Evolutionary conservation across 176 grass and related monocot species (phyloP), one percentile per base, ranked within the genome.

Genomic region (Bonia amplexicaulis): DNA sequence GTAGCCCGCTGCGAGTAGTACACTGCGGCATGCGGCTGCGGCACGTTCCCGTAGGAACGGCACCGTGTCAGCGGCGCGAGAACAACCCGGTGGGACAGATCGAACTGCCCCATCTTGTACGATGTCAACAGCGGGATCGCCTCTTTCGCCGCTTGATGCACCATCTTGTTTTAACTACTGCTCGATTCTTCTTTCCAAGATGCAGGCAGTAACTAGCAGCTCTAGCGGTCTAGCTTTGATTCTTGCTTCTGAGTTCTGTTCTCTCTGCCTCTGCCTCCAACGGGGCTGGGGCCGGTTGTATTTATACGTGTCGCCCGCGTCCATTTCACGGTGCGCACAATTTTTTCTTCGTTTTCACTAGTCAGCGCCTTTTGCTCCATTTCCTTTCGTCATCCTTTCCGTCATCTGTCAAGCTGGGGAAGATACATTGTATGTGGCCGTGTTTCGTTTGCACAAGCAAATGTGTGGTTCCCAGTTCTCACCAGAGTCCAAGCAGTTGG

Each of bases 1-100:
- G 62, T 92, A 0, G 82, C 87, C 82, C 82, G 69, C 60, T 92
- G 83, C 12, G 87, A 66, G 82, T 92, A 92, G 90, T 86, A 86
- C 19, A 89, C 5, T 10, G 14, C 73, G 1, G 90, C 90, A 9
- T 31, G 62, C 19, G 77, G 77, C 45, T 52, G 62, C 1, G 45
- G 77, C 45, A 67, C 27, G 62, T 66, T 65, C 16, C 3, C 45
- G 19, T 52, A 80, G 62, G 62, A 80, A 62, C 77, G 61, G 61
- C 44, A 51, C 17, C 61, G 61, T 3, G 61, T 80, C 0, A 79
- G 17, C 17, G 77, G 77, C 61, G 61, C 61, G 26, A 80, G 77
- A 61, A 39, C 71, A 73, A 79, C 47, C 0, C 63, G 63, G 47
- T 80, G 78, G 46, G 46, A 68, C 4, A 80, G 78, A 6, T 68